Percentiles rank a stretch among this genome's conserved stretches.
These are phyloP conservation scores for Paraconiothyrium brasiliense DNA, from an alignment of 2,329 filamentous ascomycete species.

Conservation along the genomic window DNA sequence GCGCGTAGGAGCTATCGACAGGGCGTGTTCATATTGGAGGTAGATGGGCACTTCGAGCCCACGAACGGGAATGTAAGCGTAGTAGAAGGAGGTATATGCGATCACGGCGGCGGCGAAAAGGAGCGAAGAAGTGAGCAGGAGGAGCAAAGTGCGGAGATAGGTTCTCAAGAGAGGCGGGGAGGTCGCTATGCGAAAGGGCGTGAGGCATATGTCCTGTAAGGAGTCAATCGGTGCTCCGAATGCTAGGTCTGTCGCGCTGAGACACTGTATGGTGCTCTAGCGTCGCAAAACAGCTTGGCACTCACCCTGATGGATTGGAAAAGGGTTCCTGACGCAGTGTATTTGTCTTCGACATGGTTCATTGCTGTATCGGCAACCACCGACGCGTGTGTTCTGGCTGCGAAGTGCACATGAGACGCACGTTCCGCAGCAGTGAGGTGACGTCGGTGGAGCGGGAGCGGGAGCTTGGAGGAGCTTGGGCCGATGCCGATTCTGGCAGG, in stretches of 20 bases:
- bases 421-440: slow-evolving; percentile 9
- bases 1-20: slow-evolving; percentile 18
- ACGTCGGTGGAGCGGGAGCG: slow-evolving; percentile 22
- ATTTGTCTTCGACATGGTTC: slow-evolving; percentile 35
- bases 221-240: slow-evolving; percentile 8
- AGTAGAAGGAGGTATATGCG: slow-evolving; percentile 74
- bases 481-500: slow-evolving; percentile 17
- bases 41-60: slow-evolving; percentile 70
- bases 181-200: slow-evolving; percentile 63
- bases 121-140: slow-evolving; percentile 61
- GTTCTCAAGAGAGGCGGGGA: slow-evolving; percentile 71
- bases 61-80: slow-evolving; percentile 72
- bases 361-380: slow-evolving; percentile 20
- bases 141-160: slow-evolving; percentile 68
- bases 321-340: slow-evolving; percentile 23
- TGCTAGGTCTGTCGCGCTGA: slow-evolving; percentile 9
- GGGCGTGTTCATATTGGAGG: slow-evolving; percentile 67
- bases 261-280: neutral
- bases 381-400: slow-evolving; percentile 19
- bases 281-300: neutral
- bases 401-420: slow-evolving; percentile 37
- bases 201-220: slow-evolving; percentile 61
- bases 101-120: slow-evolving; percentile 67
- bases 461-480: slow-evolving; percentile 16
- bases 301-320: slow-evolving; percentile 34